Conservation (phyloP, 2,329 filamentous ascomycete genomes). For the Aspergillus candidus region DNA sequence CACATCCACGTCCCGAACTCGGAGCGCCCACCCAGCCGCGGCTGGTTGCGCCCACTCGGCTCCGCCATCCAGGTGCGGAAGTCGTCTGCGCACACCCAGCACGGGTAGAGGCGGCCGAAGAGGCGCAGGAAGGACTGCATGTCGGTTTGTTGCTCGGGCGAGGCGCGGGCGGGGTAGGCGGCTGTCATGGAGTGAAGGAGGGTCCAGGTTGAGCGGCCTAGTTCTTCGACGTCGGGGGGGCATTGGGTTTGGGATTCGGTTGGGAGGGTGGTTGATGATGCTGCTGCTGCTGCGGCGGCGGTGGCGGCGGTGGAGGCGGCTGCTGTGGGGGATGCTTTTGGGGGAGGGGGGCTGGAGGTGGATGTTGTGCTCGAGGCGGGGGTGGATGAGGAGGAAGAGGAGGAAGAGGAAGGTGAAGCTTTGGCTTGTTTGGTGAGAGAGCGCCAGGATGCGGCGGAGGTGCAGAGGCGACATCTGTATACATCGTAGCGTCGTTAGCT, state of each 20-base stretch:
- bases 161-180: constrained; percentile 68
- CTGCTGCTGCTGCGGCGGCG: constrained; percentile 34
- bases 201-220: constrained; percentile 88
- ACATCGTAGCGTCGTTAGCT: neutral
- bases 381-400: constrained; percentile 17
- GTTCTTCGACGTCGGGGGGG: constrained; percentile 79
- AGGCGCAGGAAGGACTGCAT: constrained; percentile 70
- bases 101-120: constrained; percentile 86
- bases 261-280: neutral
- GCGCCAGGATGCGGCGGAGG: constrained; percentile 43
- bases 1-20: constrained; percentile 48
- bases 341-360: constrained; percentile 30
- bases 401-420: constrained; percentile 27
- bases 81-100: constrained; percentile 91
- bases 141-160: constrained; percentile 64
- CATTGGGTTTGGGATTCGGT: constrained; percentile 51
- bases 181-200: constrained; percentile 88
- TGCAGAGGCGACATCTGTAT: constrained; percentile 44
- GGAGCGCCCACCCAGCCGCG: constrained; percentile 49
- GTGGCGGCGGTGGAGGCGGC: constrained; percentile 29
- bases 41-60: constrained; percentile 52
- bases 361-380: constrained; percentile 19
- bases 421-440: constrained; percentile 41
- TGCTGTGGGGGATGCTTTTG: constrained; percentile 34
- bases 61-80: constrained; percentile 74